phyloP scores from a whole-genome alignment of 257 asterid species.

The Solanum paucissectum region DNA sequence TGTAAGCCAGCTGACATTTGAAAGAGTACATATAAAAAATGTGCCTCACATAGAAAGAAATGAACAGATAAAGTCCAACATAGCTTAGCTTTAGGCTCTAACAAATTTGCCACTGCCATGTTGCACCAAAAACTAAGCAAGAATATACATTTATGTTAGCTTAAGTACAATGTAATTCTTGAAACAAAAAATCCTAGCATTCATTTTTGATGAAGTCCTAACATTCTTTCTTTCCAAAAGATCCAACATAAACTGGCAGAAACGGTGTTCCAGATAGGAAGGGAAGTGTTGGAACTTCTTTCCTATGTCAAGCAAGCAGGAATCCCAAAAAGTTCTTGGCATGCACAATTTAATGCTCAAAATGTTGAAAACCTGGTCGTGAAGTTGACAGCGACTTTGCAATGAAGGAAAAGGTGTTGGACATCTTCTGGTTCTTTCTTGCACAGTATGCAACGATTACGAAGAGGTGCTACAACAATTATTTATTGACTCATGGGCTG shows the following conservation, averaged over 20 bases:
- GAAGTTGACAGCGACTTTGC: neutral
- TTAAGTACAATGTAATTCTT: neutral
- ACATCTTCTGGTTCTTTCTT: neutral
- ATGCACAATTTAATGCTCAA: neutral
- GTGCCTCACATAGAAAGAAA: neutral
- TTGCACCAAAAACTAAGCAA: neutral
- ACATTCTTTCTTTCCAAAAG: neutral
- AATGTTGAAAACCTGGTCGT: neutral
- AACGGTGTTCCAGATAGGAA: neutral
- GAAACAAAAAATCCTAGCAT: neutral
- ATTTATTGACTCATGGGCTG: neutral
- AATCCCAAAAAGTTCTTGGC: slow-evolving; percentile 23
- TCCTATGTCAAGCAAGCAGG: neutral
- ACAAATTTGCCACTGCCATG: neutral
- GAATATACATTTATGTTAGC: neutral
- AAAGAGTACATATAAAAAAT: neutral
- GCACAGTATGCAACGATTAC: neutral
- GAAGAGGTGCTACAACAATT: neutral
- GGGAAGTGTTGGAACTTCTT: neutral
- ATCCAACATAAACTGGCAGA: neutral
- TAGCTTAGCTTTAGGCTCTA: neutral
- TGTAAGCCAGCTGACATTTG: neutral
- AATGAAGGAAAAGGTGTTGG: neutral
- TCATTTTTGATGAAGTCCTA: neutral
- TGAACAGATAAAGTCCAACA: neutral